Evolutionary conservation across 1,139 yeast species (phyloP).

Genomic region (Blastobotrys serpentis): DNA sequence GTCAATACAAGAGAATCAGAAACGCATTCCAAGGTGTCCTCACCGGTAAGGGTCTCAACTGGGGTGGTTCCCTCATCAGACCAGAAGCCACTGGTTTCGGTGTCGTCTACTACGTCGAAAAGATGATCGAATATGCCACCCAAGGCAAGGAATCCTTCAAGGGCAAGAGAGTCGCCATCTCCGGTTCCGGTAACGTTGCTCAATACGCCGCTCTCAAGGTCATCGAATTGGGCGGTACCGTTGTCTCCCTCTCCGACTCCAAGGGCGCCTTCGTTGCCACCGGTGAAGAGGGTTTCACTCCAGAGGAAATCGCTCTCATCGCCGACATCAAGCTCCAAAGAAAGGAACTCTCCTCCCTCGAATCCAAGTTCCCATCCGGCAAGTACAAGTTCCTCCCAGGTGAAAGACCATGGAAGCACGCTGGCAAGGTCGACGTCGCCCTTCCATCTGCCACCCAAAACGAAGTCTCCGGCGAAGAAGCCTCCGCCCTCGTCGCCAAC

Average conservation of each 20-base stretch:
- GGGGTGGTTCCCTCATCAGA: constrained; percentile 99
- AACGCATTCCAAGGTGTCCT: constrained; percentile 96
- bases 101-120: constrained; percentile 92
- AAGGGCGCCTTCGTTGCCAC: constrained; percentile 72
- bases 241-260: constrained; percentile 91
- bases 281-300: constrained; percentile 68
- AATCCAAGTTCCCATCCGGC: constrained; percentile 49
- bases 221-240: constrained; percentile 94
- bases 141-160: constrained; percentile 82
- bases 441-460: constrained; percentile 98
- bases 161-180: constrained; percentile 93
- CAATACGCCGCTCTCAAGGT: constrained; percentile 98
- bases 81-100: constrained; percentile 99
- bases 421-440: constrained; percentile 91
- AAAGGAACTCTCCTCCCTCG: constrained; percentile 71
- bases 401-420: constrained; percentile 95
- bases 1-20: constrained; percentile 91
- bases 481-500: constrained; percentile 85
- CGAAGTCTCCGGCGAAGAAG: constrained; percentile 96
- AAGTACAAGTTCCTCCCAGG: constrained; percentile 75
- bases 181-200: constrained; percentile 99
- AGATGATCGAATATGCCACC: constrained; percentile 94
- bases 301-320: constrained; percentile 73
- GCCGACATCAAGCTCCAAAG: constrained; percentile 80
- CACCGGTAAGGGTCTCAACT: constrained; percentile 95